These are phyloP conservation scores for Jatropha podagrica DNA, from an alignment of 441 rosid genomes.

Conservation along the genomic window DNA sequence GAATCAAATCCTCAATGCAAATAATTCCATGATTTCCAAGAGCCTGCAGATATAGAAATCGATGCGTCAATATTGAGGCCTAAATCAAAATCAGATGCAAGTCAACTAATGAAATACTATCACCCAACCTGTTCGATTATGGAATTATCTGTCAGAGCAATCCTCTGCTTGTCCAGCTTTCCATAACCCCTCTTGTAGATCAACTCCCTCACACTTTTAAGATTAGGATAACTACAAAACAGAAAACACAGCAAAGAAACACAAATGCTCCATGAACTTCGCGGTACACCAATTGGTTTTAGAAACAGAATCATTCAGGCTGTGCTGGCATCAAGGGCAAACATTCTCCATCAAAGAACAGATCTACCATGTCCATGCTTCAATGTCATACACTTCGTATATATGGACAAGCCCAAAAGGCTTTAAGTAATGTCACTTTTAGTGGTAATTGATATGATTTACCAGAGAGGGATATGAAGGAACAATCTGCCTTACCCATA, in stretches of 20 bases:
- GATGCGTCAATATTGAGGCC: background rate
- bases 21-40: slow-evolving; percentile 61
- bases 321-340: background rate
- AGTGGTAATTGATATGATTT: background rate
- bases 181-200: slow-evolving; percentile 76
- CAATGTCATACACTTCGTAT: background rate
- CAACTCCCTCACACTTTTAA: slow-evolving; percentile 70
- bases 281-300: background rate
- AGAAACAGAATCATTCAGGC: background rate
- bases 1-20: slow-evolving; percentile 64
- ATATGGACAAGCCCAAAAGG: background rate
- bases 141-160: slow-evolving; percentile 65
- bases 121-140: slow-evolving; percentile 55
- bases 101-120: background rate
- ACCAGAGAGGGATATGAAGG: background rate
- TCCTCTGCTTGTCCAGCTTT: slow-evolving; percentile 68
- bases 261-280: background rate
- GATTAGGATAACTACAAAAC: slow-evolving; percentile 55
- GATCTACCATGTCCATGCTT: background rate
- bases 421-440: background rate
- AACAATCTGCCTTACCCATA: slow-evolving; percentile 46
- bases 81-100: background rate
- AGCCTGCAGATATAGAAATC: slow-evolving; percentile 31
- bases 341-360: background rate
- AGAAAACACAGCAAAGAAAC: background rate